A percentile compares a stretch with the other conserved stretches of the same genome.
Evolutionary conservation across 73 alveolate genomes (phyloP).

Genomic region (Paramecium biaurelia): DNA sequence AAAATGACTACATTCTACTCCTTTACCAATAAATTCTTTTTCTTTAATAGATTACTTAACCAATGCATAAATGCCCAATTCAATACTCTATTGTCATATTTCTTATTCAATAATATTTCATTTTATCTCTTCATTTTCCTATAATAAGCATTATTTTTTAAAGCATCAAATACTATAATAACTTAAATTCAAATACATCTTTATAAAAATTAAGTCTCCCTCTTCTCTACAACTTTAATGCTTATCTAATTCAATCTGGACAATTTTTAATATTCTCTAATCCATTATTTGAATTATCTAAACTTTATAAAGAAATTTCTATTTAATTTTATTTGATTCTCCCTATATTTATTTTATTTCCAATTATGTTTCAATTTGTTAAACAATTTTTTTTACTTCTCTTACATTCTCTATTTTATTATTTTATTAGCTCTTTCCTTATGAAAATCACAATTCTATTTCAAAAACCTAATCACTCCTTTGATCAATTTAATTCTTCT

Average conservation of each 20-base stretch:
- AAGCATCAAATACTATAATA: not conserved
- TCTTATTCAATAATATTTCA: not conserved
- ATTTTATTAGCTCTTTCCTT: not conserved
- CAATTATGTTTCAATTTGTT: not conserved
- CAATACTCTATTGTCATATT: not conserved
- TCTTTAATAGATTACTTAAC: not conserved
- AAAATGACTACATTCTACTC: not conserved
- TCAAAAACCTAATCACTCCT: not conserved
- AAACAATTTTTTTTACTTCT: not conserved
- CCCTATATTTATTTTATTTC: not conserved
- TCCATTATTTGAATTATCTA: not conserved
- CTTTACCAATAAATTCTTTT: not conserved
- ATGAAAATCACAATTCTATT: not conserved
- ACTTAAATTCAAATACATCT: not conserved
- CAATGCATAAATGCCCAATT: not conserved
- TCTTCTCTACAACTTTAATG: not conserved
- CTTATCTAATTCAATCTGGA: not conserved
- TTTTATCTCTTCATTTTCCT: not conserved
- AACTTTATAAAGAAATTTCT: not conserved
- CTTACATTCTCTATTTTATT: not conserved
- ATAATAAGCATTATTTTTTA: not conserved
- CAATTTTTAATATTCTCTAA: not conserved
- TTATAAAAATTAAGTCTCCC: not conserved
- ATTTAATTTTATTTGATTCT: not conserved
- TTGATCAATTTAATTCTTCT: not conserved